Evolutionary conservation across 768 basidiomycete species (phyloP), one percentile per base, ranked within the genome.

Genomic region (Pilatotrama ljubarskyi): DNA sequence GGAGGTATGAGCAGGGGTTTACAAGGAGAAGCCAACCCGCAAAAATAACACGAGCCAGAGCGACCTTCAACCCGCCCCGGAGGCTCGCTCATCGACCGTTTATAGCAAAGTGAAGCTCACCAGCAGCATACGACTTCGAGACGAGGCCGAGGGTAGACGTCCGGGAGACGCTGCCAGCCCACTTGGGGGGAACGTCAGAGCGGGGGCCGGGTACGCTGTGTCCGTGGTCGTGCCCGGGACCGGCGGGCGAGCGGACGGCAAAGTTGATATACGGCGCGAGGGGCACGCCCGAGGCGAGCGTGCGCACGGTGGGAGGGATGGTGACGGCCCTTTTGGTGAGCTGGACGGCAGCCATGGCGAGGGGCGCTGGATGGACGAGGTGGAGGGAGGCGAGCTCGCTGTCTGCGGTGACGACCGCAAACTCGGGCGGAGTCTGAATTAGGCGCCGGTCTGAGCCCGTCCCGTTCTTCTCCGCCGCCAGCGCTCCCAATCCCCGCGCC

Each of bases 281-380:
- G 29, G 95, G 95, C 14, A 94, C 81, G 60, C 95, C 95, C 35
- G 83, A 86, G 43, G 94, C 81, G 58, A 91, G 83, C 6, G 85
- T 79, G 70, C 90, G 84, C 64, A 91, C 85, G 35, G 93, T 92
- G 58, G 94, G 91, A 35, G 89, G 75, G 64, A 96, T 78, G 74
- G 85, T 91, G 69, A 93, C 78, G 64, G 89, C 88, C 77, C 87
- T 93, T 87, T 87, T 91, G 68, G 84, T 79, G 78, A 82, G 85
- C 72, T 86, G 82, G 73, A 88, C 78, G 67, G 86, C 77, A 72
- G 87, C 84, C 86, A 90, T 90, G 75, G 75, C 71, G 70, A 18
- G 59, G 52, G 29, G 42, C 41, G 51, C 20, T 17, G 51, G 43
- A 25, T 20, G 56, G 37, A 37, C 60, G 62, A 51, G 59, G 64